Percentiles rank a stretch among this genome's conserved stretches.
These are phyloP conservation scores for Phytophthora tentaculata DNA, from an alignment of 352 stramenopile species.

Conservation along the genomic window DNA sequence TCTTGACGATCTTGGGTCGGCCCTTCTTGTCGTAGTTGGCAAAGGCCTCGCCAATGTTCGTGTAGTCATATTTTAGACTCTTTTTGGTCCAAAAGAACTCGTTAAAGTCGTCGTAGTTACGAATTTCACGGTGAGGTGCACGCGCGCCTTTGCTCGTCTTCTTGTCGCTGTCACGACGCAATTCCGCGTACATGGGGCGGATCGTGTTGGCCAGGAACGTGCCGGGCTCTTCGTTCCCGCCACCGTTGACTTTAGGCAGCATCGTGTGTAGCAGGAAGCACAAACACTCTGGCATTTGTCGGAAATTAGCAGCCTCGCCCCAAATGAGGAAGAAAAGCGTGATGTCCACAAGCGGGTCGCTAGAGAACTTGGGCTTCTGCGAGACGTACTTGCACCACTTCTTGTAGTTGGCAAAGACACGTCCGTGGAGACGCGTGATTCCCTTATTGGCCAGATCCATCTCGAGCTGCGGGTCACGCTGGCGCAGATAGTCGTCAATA, in stretches of 20 bases:
- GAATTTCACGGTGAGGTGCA: slow-evolving; percentile 72
- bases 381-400: slow-evolving; percentile 90
- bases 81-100: slow-evolving; percentile 91
- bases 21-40: slow-evolving; percentile 80
- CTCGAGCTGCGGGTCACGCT: slow-evolving; percentile 71
- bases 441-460: slow-evolving; percentile 72
- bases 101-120: slow-evolving; percentile 91
- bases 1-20: slow-evolving; percentile 80
- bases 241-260: slow-evolving; percentile 59
- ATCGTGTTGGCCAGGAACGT: slow-evolving; percentile 72
- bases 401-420: slow-evolving; percentile 84
- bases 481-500: slow-evolving; percentile 46
- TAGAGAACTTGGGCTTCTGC: slow-evolving; percentile 78
- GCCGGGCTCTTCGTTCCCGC: slow-evolving; percentile 62
- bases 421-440: slow-evolving; percentile 65
- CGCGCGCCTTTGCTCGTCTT: slow-evolving; percentile 81
- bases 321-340: slow-evolving; percentile 85
- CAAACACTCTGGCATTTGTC: slow-evolving; percentile 79
- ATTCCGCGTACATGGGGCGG: slow-evolving; percentile 79
- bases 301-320: slow-evolving; percentile 86
- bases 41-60: slow-evolving; percentile 72
- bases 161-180: slow-evolving; percentile 80
- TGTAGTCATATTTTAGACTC: slow-evolving; percentile 75
- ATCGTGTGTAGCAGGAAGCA: slow-evolving; percentile 85
- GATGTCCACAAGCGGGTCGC: slow-evolving; percentile 77